phyloP scores from a whole-genome alignment of 345 rosid genomes.

The Melastoma malabathricum region DNA sequence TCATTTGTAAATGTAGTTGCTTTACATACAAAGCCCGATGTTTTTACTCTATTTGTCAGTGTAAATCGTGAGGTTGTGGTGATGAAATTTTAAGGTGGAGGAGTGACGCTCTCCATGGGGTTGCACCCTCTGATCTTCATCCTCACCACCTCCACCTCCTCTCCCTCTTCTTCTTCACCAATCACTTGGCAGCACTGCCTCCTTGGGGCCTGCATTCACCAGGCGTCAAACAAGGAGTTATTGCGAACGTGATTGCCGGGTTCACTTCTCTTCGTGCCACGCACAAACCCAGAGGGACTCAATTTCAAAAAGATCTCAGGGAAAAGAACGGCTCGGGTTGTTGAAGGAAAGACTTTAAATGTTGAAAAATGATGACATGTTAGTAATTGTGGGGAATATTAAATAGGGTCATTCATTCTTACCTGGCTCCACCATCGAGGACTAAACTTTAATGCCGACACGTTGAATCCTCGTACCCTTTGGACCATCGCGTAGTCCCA shows the following conservation, averaged over 20 bases:
- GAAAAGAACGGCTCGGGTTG: too few species aligned
- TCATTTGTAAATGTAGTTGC: too few species aligned
- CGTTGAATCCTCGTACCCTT: conserved; percentile 28
- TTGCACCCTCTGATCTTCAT: conserved; percentile 53
- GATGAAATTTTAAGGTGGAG: conserved; percentile 20
- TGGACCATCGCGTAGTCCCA: conserved; percentile 20
- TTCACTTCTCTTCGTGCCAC: too few species aligned
- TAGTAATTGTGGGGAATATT: too few species aligned
- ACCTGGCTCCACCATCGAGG: conserved; percentile 59
- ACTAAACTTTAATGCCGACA: conserved; percentile 26
- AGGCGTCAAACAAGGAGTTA: too few species aligned
- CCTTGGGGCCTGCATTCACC: conserved; percentile 55
- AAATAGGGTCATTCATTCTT: conserved; percentile 4
- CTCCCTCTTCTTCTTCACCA: conserved; percentile 14
- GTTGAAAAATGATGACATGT: background rate
- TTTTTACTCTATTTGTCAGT: too few species aligned
- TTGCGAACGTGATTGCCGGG: too few species aligned
- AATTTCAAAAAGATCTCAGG: too few species aligned
- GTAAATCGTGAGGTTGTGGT: too few species aligned
- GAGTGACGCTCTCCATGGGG: conserved; percentile 49
- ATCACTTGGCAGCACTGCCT: conserved; percentile 55
- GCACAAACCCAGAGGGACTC: too few species aligned
- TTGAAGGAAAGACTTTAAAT: too few species aligned
- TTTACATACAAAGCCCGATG: too few species aligned
- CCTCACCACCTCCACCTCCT: conserved; percentile 15